phyloP scores from a whole-genome alignment of 805 yeast genomes.

The Wickerhamiella australiensis region DNA sequence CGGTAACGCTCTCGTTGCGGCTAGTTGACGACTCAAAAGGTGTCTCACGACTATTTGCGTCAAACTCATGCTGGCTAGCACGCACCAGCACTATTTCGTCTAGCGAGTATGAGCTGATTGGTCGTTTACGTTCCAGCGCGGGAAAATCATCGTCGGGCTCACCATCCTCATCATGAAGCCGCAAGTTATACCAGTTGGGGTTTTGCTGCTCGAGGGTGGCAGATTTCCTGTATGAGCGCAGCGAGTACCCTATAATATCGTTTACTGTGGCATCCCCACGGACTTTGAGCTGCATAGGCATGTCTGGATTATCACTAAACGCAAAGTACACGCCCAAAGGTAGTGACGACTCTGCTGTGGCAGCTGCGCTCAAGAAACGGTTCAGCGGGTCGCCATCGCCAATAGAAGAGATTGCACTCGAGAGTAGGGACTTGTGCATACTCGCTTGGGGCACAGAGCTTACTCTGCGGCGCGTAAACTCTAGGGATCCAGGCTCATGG shows the following conservation, averaged over 20 bases:
- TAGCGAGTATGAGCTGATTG: constrained; percentile 58
- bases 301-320: constrained; percentile 22
- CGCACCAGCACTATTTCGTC: constrained; percentile 69
- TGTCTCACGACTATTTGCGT: constrained; percentile 26
- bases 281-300: constrained; percentile 28
- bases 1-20: neutral
- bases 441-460: neutral
- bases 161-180: constrained; percentile 86
- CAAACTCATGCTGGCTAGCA: constrained; percentile 33
- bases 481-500: constrained; percentile 4
- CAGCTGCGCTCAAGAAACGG: constrained; percentile 21
- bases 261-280: constrained; percentile 35
- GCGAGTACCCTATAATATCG: constrained; percentile 44
- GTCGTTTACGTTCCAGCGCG: constrained; percentile 56
- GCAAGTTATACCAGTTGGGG: constrained; percentile 64
- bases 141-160: constrained; percentile 87
- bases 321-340: constrained; percentile 29
- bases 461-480: neutral
- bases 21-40: constrained; percentile 17
- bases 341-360: constrained; percentile 12
- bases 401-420: neutral
- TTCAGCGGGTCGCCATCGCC: constrained; percentile 18
- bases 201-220: constrained; percentile 29
- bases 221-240: constrained; percentile 27
- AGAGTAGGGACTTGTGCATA: constrained; percentile 2